Evolutionary conservation across 345 rosid species (phyloP).

Genomic region (Gossypium herbaceum): DNA sequence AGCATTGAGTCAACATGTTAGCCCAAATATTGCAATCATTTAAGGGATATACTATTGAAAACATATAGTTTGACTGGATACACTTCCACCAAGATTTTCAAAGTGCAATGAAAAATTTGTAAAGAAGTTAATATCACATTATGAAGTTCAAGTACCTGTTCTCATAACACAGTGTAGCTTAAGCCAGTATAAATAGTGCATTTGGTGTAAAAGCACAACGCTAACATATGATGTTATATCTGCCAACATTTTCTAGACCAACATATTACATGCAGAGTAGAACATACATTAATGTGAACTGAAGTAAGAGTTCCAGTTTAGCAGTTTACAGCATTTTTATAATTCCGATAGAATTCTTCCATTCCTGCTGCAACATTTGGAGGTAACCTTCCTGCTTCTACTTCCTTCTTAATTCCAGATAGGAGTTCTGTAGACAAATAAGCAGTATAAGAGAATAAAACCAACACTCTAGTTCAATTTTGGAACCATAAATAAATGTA

Average conservation of each 20-base stretch:
- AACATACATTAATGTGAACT: conserved; percentile 13
- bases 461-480: neutral
- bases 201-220: neutral
- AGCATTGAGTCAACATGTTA: neutral
- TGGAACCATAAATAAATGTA: neutral
- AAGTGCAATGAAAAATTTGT: neutral
- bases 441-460: conserved; percentile 19
- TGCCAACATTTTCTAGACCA: neutral
- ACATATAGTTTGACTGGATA: neutral
- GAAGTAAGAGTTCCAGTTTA: conserved; percentile 30
- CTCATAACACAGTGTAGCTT: neutral
- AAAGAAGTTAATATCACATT: neutral
- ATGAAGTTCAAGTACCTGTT: neutral
- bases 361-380: conserved; percentile 70
- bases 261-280: neutral
- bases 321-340: conserved; percentile 77
- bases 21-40: neutral
- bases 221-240: neutral
- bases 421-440: conserved; percentile 56
- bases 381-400: conserved; percentile 69
- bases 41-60: neutral
- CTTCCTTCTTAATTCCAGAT: conserved; percentile 66
- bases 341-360: conserved; percentile 82
- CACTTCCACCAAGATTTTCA: neutral
- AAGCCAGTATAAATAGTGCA: neutral